A percentile compares a stretch with the other conserved stretches of the same genome.
Conservation (phyloP, 1,284 basidiomycete genomes). For the Gymnopus androsaceus region DNA sequence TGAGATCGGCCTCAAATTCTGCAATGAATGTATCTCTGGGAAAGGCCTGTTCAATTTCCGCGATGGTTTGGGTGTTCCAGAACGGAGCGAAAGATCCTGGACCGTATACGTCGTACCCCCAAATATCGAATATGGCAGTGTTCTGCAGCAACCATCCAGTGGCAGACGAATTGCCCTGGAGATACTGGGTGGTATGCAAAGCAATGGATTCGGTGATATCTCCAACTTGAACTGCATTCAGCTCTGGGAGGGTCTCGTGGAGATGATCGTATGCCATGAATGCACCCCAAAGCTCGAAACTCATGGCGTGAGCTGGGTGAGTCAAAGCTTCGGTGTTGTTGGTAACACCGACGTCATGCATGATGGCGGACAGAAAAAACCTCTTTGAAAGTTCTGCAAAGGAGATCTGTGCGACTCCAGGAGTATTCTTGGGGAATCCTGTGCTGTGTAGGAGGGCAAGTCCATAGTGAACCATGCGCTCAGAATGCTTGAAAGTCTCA, state of each 20-base stretch:
- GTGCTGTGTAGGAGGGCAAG: slow-evolving; percentile 20
- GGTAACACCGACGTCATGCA: too few relatives aligned
- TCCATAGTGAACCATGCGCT: slow-evolving; percentile 20
- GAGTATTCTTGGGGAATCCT: slow-evolving; percentile 22
- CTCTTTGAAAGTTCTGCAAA: slow-evolving; percentile 17
- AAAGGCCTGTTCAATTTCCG: too few relatives aligned
- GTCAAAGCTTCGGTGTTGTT: too few relatives aligned
- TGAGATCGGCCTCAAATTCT: not conserved
- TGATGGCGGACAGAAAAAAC: slow-evolving; percentile 20
- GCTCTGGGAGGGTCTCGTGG: too few relatives aligned
- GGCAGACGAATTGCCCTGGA: not conserved
- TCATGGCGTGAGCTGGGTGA: too few relatives aligned
- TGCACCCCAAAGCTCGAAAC: too few relatives aligned
- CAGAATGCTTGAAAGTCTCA: slow-evolving; percentile 18
- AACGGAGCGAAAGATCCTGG: not conserved
- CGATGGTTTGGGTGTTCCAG: not conserved
- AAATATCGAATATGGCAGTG: slow-evolving; percentile 3
- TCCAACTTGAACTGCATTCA: too few relatives aligned
- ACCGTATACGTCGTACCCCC: not conserved
- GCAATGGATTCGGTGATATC: slow-evolving; percentile 2
- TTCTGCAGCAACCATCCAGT: too few relatives aligned
- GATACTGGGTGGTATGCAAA: not conserved
- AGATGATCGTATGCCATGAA: too few relatives aligned
- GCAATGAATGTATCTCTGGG: too few relatives aligned
- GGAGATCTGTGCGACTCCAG: slow-evolving; percentile 19